phyloP scores from a whole-genome alignment of 2,329 filamentous ascomycete genomes.

The Zymoseptoria crescenta region DNA sequence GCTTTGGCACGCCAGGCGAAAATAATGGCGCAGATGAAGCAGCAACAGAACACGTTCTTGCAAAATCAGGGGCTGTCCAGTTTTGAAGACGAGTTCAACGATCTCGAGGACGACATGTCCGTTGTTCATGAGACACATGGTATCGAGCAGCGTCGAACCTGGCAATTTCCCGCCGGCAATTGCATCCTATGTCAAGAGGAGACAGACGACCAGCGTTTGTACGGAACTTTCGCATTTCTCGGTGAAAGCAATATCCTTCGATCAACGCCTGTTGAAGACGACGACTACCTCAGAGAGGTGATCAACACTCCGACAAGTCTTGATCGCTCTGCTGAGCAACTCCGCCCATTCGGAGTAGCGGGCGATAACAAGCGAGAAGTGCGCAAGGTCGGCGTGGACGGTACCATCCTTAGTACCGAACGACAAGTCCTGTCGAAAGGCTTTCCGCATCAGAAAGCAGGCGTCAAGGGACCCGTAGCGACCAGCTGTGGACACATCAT shows the following conservation, averaged over 20 bases:
- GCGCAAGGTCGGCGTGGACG: slow-evolving; percentile 65
- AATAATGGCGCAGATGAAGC: slow-evolving; percentile 97
- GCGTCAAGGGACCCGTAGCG: slow-evolving; percentile 67
- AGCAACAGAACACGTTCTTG: slow-evolving; percentile 93
- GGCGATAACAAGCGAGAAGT: slow-evolving; percentile 75
- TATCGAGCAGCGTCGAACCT: slow-evolving; percentile 59
- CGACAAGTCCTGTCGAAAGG: slow-evolving; percentile 82
- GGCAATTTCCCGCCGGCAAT: slow-evolving; percentile 86
- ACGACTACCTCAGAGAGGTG: slow-evolving; percentile 77
- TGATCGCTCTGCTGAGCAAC: slow-evolving; percentile 72
- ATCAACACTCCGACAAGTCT: slow-evolving; percentile 69
- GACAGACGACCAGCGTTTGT: slow-evolving; percentile 78
- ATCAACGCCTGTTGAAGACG: slow-evolving; percentile 74
- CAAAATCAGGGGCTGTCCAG: slow-evolving; percentile 83
- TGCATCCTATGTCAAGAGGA: slow-evolving; percentile 97
- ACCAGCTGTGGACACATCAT: slow-evolving; percentile 96
- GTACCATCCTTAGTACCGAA: slow-evolving; percentile 63
- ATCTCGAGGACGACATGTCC: slow-evolving; percentile 59
- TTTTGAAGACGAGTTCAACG: slow-evolving; percentile 71
- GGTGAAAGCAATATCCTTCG: slow-evolving; percentile 79
- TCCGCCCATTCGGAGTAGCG: slow-evolving; percentile 85
- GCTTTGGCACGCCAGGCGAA: slow-evolving; percentile 82
- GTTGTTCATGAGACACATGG: slow-evolving; percentile 52
- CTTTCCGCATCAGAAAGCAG: slow-evolving; percentile 57
- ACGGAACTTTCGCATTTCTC: slow-evolving; percentile 87